phyloP scores from a whole-genome alignment of 2,329 filamentous ascomycete species.

The Aschersonia sp. region DNA sequence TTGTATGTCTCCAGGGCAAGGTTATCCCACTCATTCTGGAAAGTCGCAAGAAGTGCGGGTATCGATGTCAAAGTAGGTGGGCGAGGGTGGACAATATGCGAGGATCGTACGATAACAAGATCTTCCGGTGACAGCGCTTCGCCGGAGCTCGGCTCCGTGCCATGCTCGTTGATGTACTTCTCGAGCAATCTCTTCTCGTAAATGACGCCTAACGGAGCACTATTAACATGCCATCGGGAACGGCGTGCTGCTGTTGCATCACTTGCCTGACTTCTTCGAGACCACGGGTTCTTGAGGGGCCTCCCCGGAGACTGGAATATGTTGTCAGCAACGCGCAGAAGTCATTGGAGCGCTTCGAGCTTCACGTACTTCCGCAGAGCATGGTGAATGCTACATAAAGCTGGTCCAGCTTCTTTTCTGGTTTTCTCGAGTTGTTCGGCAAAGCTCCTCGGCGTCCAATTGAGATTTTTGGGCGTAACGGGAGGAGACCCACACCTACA shows the following conservation, averaged over 20 bases:
- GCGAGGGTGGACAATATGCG: conserved; percentile 71
- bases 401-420: conserved; percentile 7
- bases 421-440: conserved; percentile 5
- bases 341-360: no score
- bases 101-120: conserved; percentile 72
- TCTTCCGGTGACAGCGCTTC: conserved; percentile 75
- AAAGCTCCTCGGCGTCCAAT: conserved; percentile 4
- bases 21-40: conserved; percentile 98
- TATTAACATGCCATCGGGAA: background rate
- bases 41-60: conserved; percentile 80
- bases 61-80: conserved; percentile 93
- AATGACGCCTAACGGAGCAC: conserved; percentile 49
- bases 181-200: conserved; percentile 95
- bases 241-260: background rate
- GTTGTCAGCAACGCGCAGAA: background rate
- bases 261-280: conserved; percentile 81
- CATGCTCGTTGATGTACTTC: conserved; percentile 84
- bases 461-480: conserved; percentile 9
- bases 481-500: background rate
- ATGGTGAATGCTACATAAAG: conserved; percentile 20
- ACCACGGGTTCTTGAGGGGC: conserved; percentile 87
- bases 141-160: conserved; percentile 80
- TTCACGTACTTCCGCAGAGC: conserved; percentile 31
- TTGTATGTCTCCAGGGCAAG: conserved; percentile 85
- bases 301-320: conserved; percentile 72